These are phyloP conservation scores for Peniophora sp. DNA, from an alignment of 1,284 basidiomycete genomes.

Conservation along the genomic window DNA sequence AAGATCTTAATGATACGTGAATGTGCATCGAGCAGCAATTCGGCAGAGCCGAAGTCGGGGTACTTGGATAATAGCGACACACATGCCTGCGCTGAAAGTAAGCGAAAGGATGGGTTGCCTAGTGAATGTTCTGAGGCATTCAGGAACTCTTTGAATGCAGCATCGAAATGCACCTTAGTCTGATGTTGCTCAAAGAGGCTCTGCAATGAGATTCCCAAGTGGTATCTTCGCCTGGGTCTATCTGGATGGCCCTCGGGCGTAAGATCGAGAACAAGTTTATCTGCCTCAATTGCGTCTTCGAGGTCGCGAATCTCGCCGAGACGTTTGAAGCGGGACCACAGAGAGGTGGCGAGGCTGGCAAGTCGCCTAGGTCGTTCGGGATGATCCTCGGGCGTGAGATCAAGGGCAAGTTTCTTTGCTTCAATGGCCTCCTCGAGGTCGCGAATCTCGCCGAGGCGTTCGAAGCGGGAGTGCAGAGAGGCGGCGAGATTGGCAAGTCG, in stretches of 20 bases:
- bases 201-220: constrained; percentile 12
- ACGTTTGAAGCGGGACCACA: background rate
- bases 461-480: background rate
- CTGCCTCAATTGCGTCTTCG: background rate
- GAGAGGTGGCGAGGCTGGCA: background rate
- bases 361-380: background rate
- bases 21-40: background rate
- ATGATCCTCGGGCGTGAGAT: background rate
- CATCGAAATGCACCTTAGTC: background rate
- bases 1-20: background rate
- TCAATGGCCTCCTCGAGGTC: constrained; percentile 1
- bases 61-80: background rate
- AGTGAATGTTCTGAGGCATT: background rate
- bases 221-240: background rate
- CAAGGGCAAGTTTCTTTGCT: background rate
- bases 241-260: background rate
- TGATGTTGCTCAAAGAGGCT: constrained; percentile 13
- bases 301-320: background rate
- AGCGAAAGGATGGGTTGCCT: background rate
- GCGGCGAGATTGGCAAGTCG: constrained; percentile 1
- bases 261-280: background rate
- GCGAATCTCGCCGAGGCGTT: background rate
- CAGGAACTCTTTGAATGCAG: background rate
- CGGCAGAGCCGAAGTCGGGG: background rate
- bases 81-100: background rate